Conservation (phyloP, 202 grass and related monocot species). For the Setaria viridis region DNA sequence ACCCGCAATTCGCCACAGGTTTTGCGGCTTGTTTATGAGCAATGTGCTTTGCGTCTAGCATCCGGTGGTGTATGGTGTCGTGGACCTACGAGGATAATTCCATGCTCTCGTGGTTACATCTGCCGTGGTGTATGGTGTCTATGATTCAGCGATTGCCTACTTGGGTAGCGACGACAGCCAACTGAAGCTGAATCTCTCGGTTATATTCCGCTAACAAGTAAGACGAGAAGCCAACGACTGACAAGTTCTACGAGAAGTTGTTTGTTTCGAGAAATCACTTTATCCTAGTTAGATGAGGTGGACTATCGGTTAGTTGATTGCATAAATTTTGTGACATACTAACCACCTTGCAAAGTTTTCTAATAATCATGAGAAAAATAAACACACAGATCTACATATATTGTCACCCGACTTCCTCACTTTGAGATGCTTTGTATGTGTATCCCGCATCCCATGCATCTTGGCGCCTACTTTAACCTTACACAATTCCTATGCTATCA, state of each 20-base stretch:
- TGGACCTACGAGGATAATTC: conserved; percentile 6
- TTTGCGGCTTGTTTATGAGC: conserved; percentile 30
- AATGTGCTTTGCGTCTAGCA: conserved; percentile 22
- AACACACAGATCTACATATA: no score
- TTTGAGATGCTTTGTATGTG: no score
- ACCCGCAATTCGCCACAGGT: conserved; percentile 43
- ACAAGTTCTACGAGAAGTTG: neutral
- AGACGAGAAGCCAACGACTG: neutral
- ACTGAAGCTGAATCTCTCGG: neutral
- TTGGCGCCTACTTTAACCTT: no score
- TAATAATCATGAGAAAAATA: no score
- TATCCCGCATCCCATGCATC: no score
- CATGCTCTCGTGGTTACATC: neutral
- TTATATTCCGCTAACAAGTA: neutral
- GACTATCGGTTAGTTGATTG: no score
- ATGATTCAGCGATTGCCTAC: neutral
- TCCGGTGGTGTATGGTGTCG: conserved; percentile 23
- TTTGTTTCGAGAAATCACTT: neutral
- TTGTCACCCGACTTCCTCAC: no score
- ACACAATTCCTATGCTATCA: no score
- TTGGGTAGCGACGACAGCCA: neutral
- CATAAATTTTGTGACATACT: no score
- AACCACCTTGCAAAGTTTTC: no score
- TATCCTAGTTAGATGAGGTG: no score
- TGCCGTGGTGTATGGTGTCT: neutral